Percentiles rank a stretch among this genome's conserved stretches.
Conservation (phyloP, 305 asterid species). For the Fraxinus xanthoxyloides region DNA sequence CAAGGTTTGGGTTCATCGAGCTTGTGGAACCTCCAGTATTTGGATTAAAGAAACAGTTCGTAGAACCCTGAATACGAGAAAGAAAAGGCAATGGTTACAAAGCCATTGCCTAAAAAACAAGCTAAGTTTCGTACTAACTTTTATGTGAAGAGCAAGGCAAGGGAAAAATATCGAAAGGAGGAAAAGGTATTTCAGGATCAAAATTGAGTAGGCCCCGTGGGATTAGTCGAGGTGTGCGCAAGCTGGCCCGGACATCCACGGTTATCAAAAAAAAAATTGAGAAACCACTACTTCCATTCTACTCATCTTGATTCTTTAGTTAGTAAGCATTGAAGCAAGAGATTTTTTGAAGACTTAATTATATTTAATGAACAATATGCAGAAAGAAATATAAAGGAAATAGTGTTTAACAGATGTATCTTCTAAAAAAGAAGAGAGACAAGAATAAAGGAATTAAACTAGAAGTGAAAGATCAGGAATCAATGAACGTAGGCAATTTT, state of each 20-base stretch:
- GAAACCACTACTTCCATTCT: neutral
- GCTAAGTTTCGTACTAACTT: conserved; percentile 26
- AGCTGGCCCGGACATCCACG: too few relatives aligned
- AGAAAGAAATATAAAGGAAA: neutral
- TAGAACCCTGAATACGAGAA: conserved; percentile 49
- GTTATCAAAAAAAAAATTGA: too few relatives aligned
- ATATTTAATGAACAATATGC: neutral
- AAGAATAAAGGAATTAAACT: neutral
- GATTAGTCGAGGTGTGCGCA: too few relatives aligned
- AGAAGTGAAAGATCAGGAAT: neutral
- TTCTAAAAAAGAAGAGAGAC: neutral
- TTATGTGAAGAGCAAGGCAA: neutral
- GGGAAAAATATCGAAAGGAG: neutral
- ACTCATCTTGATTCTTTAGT: neutral
- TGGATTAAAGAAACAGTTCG: conserved; percentile 36
- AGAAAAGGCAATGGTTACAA: conserved; percentile 40
- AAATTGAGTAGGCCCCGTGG: too few relatives aligned
- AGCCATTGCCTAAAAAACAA: conserved; percentile 28
- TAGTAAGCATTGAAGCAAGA: neutral
- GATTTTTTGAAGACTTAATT: neutral
- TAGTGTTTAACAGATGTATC: neutral
- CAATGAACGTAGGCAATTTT: neutral
- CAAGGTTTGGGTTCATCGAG: conserved; percentile 37
- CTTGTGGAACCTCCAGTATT: conserved; percentile 50
- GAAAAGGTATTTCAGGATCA: neutral